Evolutionary conservation across 352 stramenopile species (phyloP).

Genomic region (Peronosclerospora sorghi): DNA sequence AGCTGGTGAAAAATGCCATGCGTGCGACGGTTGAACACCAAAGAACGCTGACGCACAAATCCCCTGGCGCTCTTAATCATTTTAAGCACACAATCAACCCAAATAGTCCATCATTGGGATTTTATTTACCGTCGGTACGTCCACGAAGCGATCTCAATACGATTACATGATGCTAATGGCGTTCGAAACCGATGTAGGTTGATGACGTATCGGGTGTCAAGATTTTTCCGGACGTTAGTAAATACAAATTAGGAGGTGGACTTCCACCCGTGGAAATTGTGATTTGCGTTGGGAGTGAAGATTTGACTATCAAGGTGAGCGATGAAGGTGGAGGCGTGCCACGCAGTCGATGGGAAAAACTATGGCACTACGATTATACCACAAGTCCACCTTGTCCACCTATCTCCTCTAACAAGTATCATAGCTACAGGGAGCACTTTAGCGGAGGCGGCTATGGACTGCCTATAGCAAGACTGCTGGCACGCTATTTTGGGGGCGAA

Average conservation of each 20-base stretch:
- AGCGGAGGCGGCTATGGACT: constrained; percentile 94
- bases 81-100: constrained; percentile 63
- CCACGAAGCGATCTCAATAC: no score
- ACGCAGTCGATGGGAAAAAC: constrained; percentile 91
- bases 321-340: constrained; percentile 97
- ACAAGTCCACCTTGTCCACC: constrained; percentile 75
- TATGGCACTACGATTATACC: constrained; percentile 99
- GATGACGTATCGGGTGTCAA: constrained; percentile 56
- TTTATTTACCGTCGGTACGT: constrained; percentile 52
- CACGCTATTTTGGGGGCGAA: constrained; percentile 97
- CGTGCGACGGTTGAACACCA: constrained; percentile 93
- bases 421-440: constrained; percentile 78
- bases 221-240: constrained; percentile 67
- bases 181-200: constrained; percentile 14
- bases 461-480: constrained; percentile 88
- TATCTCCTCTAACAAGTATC: constrained; percentile 53
- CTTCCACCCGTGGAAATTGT: constrained; percentile 94
- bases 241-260: constrained; percentile 42
- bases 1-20: constrained; percentile 99
- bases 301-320: constrained; percentile 96
- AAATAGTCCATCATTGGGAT: constrained; percentile 50
- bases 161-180: no score
- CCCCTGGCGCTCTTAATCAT: constrained; percentile 30
- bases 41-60: constrained; percentile 45
- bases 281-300: constrained; percentile 93